Percentiles rank a stretch among this genome's conserved stretches.
phyloP scores from a whole-genome alignment of 305 asterid genomes.

The Salvia sclarea region DNA sequence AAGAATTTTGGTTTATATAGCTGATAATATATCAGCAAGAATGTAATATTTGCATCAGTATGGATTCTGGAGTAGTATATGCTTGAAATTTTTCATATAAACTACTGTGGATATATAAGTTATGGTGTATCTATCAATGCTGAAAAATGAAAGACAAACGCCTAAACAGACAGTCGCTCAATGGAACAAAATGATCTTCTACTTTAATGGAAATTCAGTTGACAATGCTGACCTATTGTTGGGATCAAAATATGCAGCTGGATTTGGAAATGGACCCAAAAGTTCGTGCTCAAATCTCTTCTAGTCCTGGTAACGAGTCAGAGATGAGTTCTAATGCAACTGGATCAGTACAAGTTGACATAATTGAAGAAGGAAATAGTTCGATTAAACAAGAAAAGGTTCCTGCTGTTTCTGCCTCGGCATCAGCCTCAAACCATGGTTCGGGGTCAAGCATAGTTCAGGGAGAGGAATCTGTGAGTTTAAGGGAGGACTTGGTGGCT shows the following conservation, averaged over 20 bases:
- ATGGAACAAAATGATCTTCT: conserved; percentile 36
- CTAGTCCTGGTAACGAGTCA: conserved; percentile 51
- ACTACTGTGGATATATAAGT: neutral
- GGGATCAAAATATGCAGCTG: conserved; percentile 54
- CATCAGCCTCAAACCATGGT: conserved; percentile 43
- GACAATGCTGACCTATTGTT: conserved; percentile 47
- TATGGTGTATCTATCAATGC: conserved; percentile 38
- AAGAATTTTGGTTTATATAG: neutral
- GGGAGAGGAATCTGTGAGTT: conserved; percentile 51
- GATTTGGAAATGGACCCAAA: conserved; percentile 75
- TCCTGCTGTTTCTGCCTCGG: conserved; percentile 38
- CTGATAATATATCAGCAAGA: neutral
- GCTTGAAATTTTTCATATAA: neutral
- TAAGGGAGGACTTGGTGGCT: conserved; percentile 36
- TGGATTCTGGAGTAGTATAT: no score
- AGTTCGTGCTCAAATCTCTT: conserved; percentile 51
- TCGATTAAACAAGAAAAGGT: conserved; percentile 37
- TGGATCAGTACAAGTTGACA: conserved; percentile 34
- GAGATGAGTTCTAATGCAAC: conserved; percentile 40
- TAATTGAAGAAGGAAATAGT: conserved; percentile 33
- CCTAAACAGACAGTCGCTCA: conserved; percentile 38
- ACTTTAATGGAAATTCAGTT: conserved; percentile 35
- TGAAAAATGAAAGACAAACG: conserved; percentile 34
- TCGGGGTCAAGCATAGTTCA: conserved; percentile 48
- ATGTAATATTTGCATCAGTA: neutral